Conservation (phyloP, 2,329 filamentous ascomycete genomes). For the Aureobasidium vineae region DNA sequence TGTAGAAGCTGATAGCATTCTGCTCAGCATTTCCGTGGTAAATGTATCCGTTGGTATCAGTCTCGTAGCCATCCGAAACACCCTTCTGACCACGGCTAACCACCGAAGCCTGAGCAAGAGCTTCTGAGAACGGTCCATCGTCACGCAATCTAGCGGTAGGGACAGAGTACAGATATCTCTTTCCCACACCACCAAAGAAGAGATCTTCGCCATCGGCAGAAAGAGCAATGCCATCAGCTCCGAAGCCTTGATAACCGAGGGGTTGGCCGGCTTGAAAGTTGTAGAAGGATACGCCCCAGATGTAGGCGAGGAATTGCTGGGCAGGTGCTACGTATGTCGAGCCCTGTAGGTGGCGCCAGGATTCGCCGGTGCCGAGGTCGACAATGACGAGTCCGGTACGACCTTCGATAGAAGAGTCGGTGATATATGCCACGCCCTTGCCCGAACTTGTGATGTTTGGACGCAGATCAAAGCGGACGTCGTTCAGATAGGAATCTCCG, state of each 20-base stretch:
- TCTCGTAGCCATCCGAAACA: constrained; percentile 54
- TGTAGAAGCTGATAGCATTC: constrained; percentile 50
- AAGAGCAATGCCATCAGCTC: constrained; percentile 53
- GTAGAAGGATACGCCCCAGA: constrained; percentile 52
- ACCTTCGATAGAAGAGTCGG: constrained; percentile 51
- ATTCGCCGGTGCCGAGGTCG: constrained; percentile 50
- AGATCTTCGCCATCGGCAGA: constrained; percentile 50
- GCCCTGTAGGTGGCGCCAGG: constrained; percentile 52
- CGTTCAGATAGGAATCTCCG: constrained; percentile 53
- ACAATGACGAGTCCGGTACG: constrained; percentile 52
- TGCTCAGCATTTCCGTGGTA: constrained; percentile 54
- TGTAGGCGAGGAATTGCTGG: constrained; percentile 49
- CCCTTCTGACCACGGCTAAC: constrained; percentile 49
- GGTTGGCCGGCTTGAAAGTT: constrained; percentile 41
- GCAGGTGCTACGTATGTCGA: constrained; percentile 44
- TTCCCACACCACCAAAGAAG: constrained; percentile 49
- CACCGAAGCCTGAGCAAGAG: constrained; percentile 47
- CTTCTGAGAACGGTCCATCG: constrained; percentile 41
- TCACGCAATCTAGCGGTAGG: constrained; percentile 48
- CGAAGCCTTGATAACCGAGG: constrained; percentile 45
- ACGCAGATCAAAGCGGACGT: constrained; percentile 55
- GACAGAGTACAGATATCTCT: constrained; percentile 48
- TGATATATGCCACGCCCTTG: constrained; percentile 54
- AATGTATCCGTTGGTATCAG: constrained; percentile 51
- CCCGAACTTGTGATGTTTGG: constrained; percentile 43